Evolutionary conservation across 441 rosid genomes (phyloP).

Genomic region (Brassica hybrid): DNA sequence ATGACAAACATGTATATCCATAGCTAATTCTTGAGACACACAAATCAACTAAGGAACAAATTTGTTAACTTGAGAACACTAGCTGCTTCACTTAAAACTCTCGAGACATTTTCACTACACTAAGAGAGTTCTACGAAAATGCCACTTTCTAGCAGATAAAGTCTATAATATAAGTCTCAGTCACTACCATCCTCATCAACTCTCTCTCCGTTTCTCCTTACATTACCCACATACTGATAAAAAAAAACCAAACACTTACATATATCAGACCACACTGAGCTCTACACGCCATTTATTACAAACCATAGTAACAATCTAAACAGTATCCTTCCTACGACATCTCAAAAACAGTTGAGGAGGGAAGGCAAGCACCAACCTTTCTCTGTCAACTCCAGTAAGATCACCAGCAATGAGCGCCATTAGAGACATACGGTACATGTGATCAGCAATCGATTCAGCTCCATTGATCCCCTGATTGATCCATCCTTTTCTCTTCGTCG

Average conservation of each 20-base stretch:
- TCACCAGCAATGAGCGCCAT: slow-evolving; percentile 71
- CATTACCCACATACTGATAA: too few relatives aligned
- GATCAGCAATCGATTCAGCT: slow-evolving; percentile 78
- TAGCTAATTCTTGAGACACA: background rate
- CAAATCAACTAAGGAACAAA: background rate
- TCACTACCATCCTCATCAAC: too few relatives aligned
- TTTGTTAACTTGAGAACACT: background rate
- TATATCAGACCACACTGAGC: too few relatives aligned
- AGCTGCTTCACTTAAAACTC: background rate
- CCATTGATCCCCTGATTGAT: slow-evolving; percentile 70
- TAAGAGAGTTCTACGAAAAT: too few relatives aligned
- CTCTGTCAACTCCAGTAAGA: slow-evolving; percentile 64
- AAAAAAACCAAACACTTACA: too few relatives aligned
- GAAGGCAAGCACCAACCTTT: slow-evolving; percentile 48
- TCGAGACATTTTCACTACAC: background rate
- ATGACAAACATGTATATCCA: too few relatives aligned
- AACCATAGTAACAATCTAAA: background rate
- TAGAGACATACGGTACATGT: slow-evolving; percentile 78
- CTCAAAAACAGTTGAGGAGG: background rate
- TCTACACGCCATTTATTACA: too few relatives aligned
- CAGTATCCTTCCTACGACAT: slow-evolving; percentile 1
- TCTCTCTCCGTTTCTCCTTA: too few relatives aligned
- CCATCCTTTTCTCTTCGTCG: slow-evolving; percentile 81
- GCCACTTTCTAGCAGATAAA: too few relatives aligned
- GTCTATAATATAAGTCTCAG: too few relatives aligned